These are phyloP conservation scores for Wickerhamiella dianesei DNA, from an alignment of 805 yeast genomes.

Conservation along the genomic window DNA sequence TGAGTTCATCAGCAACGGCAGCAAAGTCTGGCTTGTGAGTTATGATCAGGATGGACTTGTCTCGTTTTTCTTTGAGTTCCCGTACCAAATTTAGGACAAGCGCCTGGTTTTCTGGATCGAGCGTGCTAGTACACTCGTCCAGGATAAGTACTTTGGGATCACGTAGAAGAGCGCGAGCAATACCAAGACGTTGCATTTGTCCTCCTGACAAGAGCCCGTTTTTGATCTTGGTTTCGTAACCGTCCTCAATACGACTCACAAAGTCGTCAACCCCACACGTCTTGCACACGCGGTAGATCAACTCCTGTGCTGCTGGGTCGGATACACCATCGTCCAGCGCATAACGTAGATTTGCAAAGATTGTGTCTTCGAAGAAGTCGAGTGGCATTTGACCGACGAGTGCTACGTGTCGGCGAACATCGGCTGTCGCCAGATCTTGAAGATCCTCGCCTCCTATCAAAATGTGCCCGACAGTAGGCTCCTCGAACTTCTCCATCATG, in stretches of 20 bases:
- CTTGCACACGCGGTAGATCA: conserved; percentile 25
- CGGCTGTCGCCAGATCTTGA: conserved; percentile 30
- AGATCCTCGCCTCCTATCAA: conserved; percentile 38
- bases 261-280: conserved; percentile 44
- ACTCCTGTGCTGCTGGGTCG: neutral
- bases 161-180: conserved; percentile 68
- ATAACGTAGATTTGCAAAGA: conserved; percentile 46
- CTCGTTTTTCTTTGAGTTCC: conserved; percentile 23
- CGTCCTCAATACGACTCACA: conserved; percentile 35
- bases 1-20: conserved; percentile 38
- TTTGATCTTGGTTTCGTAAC: conserved; percentile 46
- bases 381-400: conserved; percentile 65
- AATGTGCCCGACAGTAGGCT: conserved; percentile 29
- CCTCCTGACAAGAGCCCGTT: conserved; percentile 64
- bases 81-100: conserved; percentile 38
- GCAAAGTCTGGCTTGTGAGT: conserved; percentile 66
- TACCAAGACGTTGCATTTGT: conserved; percentile 71
- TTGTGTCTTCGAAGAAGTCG: conserved; percentile 54
- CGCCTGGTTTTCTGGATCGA: conserved; percentile 51
- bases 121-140: conserved; percentile 84
- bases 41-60: conserved; percentile 44
- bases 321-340: conserved; percentile 5
- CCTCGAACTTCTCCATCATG: conserved; percentile 43
- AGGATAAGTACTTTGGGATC: conserved; percentile 50
- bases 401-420: conserved; percentile 42